Evolutionary conservation across 805 yeast genomes (phyloP).

Genomic region (Wickerhamia fluorescens): DNA sequence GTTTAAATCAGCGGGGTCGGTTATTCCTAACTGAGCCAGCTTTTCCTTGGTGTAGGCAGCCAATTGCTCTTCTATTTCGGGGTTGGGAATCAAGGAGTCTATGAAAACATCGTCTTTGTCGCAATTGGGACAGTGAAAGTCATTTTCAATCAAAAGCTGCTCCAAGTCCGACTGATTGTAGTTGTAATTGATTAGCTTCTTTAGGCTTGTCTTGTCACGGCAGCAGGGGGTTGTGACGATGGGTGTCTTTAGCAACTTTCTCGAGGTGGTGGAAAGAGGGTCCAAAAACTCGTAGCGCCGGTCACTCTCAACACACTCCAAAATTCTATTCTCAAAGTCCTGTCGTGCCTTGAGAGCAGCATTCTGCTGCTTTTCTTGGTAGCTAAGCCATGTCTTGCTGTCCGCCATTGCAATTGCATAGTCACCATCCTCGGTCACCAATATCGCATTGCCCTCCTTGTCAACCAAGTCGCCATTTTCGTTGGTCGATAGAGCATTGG

Average conservation of each 20-base stretch:
- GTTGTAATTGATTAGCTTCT: constrained; percentile 39
- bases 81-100: constrained; percentile 62
- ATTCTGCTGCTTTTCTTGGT: constrained; percentile 60
- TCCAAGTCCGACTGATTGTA: constrained; percentile 34
- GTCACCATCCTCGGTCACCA: constrained; percentile 92
- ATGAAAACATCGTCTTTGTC: constrained; percentile 63
- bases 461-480: constrained; percentile 40
- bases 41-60: constrained; percentile 40
- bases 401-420: constrained; percentile 96
- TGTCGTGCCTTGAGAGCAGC: constrained; percentile 42
- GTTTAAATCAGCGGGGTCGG: constrained; percentile 21
- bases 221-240: constrained; percentile 79
- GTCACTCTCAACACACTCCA: constrained; percentile 25
- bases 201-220: constrained; percentile 46
- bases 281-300: constrained; percentile 46
- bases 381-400: constrained; percentile 80
- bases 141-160: constrained; percentile 60
- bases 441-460: constrained; percentile 48
- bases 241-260: constrained; percentile 60
- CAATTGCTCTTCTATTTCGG: constrained; percentile 50
- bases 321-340: constrained; percentile 40
- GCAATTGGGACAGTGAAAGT: constrained; percentile 89
- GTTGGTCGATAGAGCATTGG: constrained; percentile 25
- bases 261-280: constrained; percentile 46
- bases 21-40: constrained; percentile 25